phyloP scores from a whole-genome alignment of 495 filamentous ascomycete species.

The Hypomontagnella submonticulosa region DNA sequence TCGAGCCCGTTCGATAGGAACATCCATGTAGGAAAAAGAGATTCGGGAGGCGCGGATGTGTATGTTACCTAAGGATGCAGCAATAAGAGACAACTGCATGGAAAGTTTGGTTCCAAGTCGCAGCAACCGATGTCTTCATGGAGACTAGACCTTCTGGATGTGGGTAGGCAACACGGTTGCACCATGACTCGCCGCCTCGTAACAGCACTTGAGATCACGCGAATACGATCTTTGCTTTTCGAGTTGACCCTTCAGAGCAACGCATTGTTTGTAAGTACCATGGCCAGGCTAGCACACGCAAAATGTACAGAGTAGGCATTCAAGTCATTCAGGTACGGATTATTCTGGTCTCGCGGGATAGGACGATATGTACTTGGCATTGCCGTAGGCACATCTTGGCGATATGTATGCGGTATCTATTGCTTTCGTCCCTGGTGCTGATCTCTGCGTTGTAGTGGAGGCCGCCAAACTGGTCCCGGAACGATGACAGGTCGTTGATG shows the following conservation, averaged over 20 bases:
- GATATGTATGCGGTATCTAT: conserved; percentile 29
- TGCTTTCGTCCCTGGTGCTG: conserved; percentile 26
- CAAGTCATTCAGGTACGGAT: conserved; percentile 28
- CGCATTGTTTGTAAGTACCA: background rate
- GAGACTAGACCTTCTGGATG: conserved; percentile 14
- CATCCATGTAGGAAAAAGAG: conserved; percentile 9
- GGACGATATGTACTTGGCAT: conserved; percentile 7
- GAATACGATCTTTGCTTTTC: conserved; percentile 33
- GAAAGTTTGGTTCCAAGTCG: conserved; percentile 33
- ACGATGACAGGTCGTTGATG: conserved; percentile 38
- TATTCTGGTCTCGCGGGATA: background rate
- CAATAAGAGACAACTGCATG: conserved; percentile 25
- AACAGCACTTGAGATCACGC: conserved; percentile 20
- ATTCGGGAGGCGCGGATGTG: conserved; percentile 42
- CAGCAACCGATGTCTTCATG: conserved; percentile 8
- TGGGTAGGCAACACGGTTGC: conserved; percentile 16
- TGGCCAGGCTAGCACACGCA: too few relatives aligned
- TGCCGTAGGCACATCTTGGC: conserved; percentile 31
- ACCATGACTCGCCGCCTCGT: conserved; percentile 14
- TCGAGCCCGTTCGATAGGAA: conserved; percentile 18
- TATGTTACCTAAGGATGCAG: conserved; percentile 28
- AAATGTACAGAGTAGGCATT: too few relatives aligned
- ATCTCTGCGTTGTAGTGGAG: conserved; percentile 41
- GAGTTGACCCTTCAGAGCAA: background rate
- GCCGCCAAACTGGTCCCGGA: conserved; percentile 33